Base-by-base conservation (phyloP, 768 basidiomycete genomes). In the Tremella yokohamensis region DNA sequence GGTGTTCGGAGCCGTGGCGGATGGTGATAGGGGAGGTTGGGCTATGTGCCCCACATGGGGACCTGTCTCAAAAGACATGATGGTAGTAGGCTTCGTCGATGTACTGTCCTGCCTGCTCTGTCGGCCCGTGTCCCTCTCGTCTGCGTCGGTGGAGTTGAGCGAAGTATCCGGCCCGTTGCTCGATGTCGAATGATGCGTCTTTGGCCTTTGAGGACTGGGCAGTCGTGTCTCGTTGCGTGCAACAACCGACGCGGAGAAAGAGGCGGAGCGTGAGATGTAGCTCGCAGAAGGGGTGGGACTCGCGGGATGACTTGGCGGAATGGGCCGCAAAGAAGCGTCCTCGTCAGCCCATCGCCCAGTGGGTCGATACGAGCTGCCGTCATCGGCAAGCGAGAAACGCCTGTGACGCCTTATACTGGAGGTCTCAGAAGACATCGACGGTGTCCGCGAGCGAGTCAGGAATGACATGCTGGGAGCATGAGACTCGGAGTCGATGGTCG, bases 41-140 rank as follows among this genome's bases (percentile, higher is more conserved):
- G 91, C 91, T 65, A 94, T 94, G 76, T 94, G 90, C 0, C 87
- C 91, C 81, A 91, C 85, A 12, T 85, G 85, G 7, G 85, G 83
- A 8, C 72, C 83, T 22, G 90, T 75, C 69, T 97, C 93, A 61
- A 94, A 84, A 65, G 88, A 90, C n/a, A 96, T 80, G 22, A 97
- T 77, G 0, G 93, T 98, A 4, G 93, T 98, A 1, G 91, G 93
- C 76, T 96, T 96, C 12, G 93, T 98, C 67, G 87, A 89, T 0
- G 66, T 60, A 24, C 61, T 65, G 55, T 64, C 68, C 25, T 52
- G 60, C 45, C 66, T 22, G 52, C 57, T 62, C 12, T 44, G 58
- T 52, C 51, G 50, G 20, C 57, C 53, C 16, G 40, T 24, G 3
- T 61, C 73, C 37, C 62, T 57, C 29, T 56, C 49, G 13, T 51